Conservation (phyloP, 2,329 filamentous ascomycete species). For the Fusarium sarcochroum region DNA sequence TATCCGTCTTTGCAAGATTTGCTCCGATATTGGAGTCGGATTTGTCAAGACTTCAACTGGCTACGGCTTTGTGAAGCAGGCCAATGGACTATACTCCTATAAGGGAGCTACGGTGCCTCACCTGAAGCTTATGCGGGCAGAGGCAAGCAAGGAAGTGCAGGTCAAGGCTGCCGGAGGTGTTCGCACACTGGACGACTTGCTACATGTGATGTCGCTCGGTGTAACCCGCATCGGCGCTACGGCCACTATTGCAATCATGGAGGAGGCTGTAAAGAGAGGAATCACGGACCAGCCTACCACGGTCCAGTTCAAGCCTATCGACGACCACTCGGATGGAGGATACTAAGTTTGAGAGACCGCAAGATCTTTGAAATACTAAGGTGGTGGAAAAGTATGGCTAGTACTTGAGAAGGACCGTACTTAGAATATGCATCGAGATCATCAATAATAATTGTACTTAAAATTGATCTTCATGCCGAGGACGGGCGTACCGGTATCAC, state of each 20-base stretch:
- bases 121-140: conserved; percentile 67
- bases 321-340: neutral
- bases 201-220: conserved; percentile 67
- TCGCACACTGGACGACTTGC: conserved; percentile 68
- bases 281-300: conserved; percentile 54
- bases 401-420: too few species aligned
- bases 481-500: too few species aligned
- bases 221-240: conserved; percentile 70
- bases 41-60: conserved; percentile 74
- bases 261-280: conserved; percentile 66
- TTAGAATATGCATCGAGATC: too few species aligned
- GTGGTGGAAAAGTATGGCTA: too few species aligned
- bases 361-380: too few species aligned
- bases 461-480: too few species aligned
- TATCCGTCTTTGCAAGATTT: conserved; percentile 67
- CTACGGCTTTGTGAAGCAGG: conserved; percentile 71
- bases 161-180: conserved; percentile 72
- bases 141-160: conserved; percentile 60
- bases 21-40: conserved; percentile 63
- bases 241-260: conserved; percentile 67
- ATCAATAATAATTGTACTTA: too few species aligned
- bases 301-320: conserved; percentile 31
- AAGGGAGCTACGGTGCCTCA: conserved; percentile 66
- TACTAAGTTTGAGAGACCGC: conserved; percentile 11
- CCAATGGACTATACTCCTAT: conserved; percentile 65